A percentile compares a stretch with the other conserved stretches of the same genome.
phyloP scores from a whole-genome alignment of 1,284 basidiomycete species.

The Irpex sp. region DNA sequence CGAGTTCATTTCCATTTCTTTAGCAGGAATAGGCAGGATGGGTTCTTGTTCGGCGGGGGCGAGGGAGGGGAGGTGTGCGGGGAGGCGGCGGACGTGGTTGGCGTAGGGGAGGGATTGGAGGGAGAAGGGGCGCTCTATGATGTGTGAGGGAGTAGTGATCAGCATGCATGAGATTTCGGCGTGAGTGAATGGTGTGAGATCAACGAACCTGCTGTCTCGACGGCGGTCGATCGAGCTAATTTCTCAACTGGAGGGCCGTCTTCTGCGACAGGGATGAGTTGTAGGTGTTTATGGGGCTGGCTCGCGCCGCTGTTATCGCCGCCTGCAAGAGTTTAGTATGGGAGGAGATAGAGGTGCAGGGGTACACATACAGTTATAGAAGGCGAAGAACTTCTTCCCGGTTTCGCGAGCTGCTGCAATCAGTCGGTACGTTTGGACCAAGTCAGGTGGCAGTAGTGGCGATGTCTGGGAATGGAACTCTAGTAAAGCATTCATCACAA shows the following conservation, averaged over 20 bases:
- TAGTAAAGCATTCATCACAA: conserved; percentile 25
- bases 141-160: conserved; percentile 1
- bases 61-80: conserved; percentile 41
- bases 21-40: no score
- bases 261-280: conserved; percentile 67
- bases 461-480: conserved; percentile 74
- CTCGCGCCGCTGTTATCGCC: conserved; percentile 82
- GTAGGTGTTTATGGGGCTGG: conserved; percentile 85
- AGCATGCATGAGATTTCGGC: no score
- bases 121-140: conserved; percentile 68
- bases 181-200: neutral
- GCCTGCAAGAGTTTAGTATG: conserved; percentile 36
- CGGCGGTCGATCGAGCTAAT: conserved; percentile 51
- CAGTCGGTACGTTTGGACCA: conserved; percentile 70
- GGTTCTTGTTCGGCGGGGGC: conserved; percentile 49
- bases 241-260: conserved; percentile 73
- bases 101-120: conserved; percentile 71
- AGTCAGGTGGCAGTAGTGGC: conserved; percentile 74
- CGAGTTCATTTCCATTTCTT: no score
- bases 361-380: conserved; percentile 72
- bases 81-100: conserved; percentile 72
- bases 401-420: conserved; percentile 64
- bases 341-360: neutral
- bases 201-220: conserved; percentile 56
- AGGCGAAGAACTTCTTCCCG: conserved; percentile 64